Percentiles rank a stretch among this genome's conserved stretches.
Conservation (phyloP, 352 stramenopile species). For the Blastocystis hominis region DNA sequence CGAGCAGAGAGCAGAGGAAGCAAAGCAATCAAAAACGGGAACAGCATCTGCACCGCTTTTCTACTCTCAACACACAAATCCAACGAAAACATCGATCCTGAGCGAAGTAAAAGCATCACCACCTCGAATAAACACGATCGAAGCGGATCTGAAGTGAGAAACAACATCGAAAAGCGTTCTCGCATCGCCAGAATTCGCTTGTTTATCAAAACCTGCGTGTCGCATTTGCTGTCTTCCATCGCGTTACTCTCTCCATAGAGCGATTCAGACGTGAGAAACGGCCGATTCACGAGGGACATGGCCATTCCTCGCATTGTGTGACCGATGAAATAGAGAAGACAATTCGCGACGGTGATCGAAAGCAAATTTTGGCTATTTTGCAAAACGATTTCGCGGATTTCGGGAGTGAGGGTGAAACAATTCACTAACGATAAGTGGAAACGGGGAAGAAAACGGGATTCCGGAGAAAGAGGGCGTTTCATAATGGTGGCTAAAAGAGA, state of each 20-base stretch:
- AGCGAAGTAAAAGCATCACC: not conserved
- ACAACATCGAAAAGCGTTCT: not conserved
- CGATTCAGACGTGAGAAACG: not conserved
- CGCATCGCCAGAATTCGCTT: not conserved
- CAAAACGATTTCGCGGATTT: not conserved
- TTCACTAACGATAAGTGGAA: not conserved
- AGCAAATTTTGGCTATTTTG: not conserved
- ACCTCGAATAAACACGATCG: not conserved
- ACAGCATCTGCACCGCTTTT: not conserved
- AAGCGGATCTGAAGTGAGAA: not conserved
- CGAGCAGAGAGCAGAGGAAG: not conserved
- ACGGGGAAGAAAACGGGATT: not conserved
- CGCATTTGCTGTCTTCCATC: not conserved
- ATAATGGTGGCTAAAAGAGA: not conserved
- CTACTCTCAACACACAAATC: not conserved
- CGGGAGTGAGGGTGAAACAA: not conserved
- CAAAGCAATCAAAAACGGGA: not conserved
- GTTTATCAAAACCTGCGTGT: constrained; percentile 41
- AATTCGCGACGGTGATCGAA: not conserved
- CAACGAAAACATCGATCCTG: not conserved
- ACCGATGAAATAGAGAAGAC: not conserved
- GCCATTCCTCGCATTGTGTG: constrained; percentile 32
- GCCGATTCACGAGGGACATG: constrained; percentile 27
- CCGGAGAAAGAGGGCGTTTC: not conserved
- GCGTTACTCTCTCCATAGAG: not conserved